Percentiles rank a stretch among this genome's conserved stretches.
phyloP scores from a whole-genome alignment of 768 basidiomycete genomes.

The Agrocybe pediades region DNA sequence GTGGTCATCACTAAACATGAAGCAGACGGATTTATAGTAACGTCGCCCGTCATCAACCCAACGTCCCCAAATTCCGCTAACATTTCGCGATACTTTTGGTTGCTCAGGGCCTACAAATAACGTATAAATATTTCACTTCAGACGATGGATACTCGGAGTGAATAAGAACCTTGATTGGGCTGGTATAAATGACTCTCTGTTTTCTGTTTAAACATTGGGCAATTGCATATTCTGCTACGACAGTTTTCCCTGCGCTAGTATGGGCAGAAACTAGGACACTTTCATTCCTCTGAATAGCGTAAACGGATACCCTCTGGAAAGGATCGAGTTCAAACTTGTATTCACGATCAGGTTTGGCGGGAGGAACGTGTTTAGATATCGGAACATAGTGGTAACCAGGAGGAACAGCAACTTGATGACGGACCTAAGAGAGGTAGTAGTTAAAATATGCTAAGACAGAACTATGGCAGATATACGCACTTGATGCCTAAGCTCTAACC shows the following conservation, averaged over 20 bases:
- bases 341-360: conserved; percentile 84
- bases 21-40: conserved; percentile 96
- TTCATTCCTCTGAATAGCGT: conserved; percentile 96
- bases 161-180: conserved; percentile 92
- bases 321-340: conserved; percentile 98
- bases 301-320: conserved; percentile 93
- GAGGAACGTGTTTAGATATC: conserved; percentile 89
- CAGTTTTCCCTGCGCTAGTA: conserved; percentile 98
- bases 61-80: conserved; percentile 97
- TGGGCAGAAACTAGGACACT: conserved; percentile 98
- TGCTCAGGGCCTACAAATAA: conserved; percentile 81
- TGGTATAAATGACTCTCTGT: conserved; percentile 97
- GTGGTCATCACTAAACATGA: conserved; percentile 99
- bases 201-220: conserved; percentile 93
- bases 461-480: conserved; percentile 34
- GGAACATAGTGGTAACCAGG: conserved; percentile 89
- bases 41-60: conserved; percentile 98
- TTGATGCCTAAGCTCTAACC: conserved; percentile 82
- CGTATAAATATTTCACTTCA: conserved; percentile 20
- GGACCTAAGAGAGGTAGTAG: conserved; percentile 56
- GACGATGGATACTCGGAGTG: conserved; percentile 14
- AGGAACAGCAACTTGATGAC: conserved; percentile 96
- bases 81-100: conserved; percentile 99
- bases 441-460: neutral
- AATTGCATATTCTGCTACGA: conserved; percentile 99